These are phyloP conservation scores for Nidularia pulvinata DNA, from an alignment of 768 basidiomycete genomes.

Conservation along the genomic window DNA sequence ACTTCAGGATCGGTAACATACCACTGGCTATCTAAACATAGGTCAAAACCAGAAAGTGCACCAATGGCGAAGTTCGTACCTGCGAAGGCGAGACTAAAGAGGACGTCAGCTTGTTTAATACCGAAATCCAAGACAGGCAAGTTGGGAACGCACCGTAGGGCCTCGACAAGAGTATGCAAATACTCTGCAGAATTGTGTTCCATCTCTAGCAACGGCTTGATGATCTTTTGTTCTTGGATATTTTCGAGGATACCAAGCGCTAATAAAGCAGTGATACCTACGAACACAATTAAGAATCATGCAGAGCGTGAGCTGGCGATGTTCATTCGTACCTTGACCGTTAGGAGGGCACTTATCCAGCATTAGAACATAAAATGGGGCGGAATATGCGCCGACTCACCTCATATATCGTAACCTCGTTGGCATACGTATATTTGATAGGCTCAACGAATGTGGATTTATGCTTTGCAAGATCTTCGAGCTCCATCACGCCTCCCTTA, in stretches of 20 bases:
- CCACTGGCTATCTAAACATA: slow-evolving; percentile 85
- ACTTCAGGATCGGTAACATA: slow-evolving; percentile 93
- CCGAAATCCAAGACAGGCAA: no score
- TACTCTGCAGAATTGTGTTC: slow-evolving; percentile 93
- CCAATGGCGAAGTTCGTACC: slow-evolving; percentile 38
- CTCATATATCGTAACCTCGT: slow-evolving; percentile 90
- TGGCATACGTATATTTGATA: slow-evolving; percentile 86
- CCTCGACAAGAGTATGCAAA: slow-evolving; percentile 85
- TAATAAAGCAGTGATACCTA: slow-evolving; percentile 88
- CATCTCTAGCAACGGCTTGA: slow-evolving; percentile 70
- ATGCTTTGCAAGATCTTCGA: slow-evolving; percentile 91
- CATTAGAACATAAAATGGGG: not conserved
- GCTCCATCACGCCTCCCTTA: slow-evolving; percentile 91
- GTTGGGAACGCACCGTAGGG: slow-evolving; percentile 57
- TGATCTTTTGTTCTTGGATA: slow-evolving; percentile 73
- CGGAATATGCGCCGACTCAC: slow-evolving; percentile 31
- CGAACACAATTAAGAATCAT: not conserved
- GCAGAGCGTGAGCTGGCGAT: not conserved
- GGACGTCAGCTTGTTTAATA: slow-evolving; percentile 1
- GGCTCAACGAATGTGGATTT: slow-evolving; percentile 82
- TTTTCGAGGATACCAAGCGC: slow-evolving; percentile 93
- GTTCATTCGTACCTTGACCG: slow-evolving; percentile 70
- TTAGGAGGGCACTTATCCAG: slow-evolving; percentile 85
- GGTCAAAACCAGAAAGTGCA: no score
- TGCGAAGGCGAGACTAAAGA: slow-evolving; percentile 65